Percentiles rank a stretch among this genome's conserved stretches.
Evolutionary conservation across 2,329 filamentous ascomycete species (phyloP).

Genomic region (Colletotrichum sp.): DNA sequence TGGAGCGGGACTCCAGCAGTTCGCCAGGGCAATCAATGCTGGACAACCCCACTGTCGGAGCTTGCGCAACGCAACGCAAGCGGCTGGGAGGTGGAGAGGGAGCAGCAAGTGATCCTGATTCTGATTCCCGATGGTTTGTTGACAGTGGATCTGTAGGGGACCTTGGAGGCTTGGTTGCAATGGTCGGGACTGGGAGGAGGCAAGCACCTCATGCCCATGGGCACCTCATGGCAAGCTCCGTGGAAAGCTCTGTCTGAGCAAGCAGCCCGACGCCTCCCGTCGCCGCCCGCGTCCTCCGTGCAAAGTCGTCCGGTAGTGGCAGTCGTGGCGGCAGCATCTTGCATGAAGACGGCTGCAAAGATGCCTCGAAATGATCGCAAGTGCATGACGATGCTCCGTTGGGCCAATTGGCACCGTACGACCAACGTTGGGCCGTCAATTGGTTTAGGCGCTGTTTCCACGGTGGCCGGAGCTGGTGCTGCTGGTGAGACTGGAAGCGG

Average conservation of each 20-base stretch:
- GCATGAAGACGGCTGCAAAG: not conserved
- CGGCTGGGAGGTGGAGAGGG: not conserved
- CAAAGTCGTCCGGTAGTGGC: not conserved
- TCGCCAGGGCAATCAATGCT: slow-evolving; percentile 5
- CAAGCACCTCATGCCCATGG: not conserved
- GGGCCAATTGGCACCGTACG: not conserved
- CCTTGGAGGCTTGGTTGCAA: not conserved
- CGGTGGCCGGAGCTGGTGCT: not conserved
- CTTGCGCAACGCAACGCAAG: slow-evolving; percentile 1
- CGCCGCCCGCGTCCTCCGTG: not conserved
- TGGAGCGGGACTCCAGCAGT: not conserved
- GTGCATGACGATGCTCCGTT: not conserved
- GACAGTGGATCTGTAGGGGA: not conserved
- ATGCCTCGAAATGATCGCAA: not conserved
- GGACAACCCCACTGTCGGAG: not conserved
- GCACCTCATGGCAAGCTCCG: not conserved
- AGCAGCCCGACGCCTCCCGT: not conserved
- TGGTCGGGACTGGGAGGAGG: not conserved
- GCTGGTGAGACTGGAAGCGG: not conserved
- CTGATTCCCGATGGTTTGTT: not conserved
- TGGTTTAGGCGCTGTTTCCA: not conserved
- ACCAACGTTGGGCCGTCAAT: slow-evolving; percentile 2
- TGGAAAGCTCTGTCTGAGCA: not conserved
- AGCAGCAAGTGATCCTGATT: not conserved
- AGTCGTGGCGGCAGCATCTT: not conserved